Percentiles rank a stretch among this genome's conserved stretches.
These are phyloP conservation scores for Dendrocalamus sinicus DNA, from an alignment of 176 grass and related monocot species.

Conservation along the genomic window DNA sequence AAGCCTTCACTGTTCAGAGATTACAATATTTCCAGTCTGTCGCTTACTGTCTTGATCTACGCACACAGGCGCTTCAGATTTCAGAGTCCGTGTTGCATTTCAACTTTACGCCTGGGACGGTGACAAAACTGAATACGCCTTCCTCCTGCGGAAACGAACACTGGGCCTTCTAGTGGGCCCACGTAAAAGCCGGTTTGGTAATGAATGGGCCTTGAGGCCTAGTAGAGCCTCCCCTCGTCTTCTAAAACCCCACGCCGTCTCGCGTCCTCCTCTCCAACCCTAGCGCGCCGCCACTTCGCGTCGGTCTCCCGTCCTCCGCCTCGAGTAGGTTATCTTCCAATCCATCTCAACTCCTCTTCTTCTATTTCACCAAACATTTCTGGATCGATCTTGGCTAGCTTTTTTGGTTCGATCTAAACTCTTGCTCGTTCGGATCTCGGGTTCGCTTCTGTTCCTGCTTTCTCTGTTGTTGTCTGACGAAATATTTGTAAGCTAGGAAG, in stretches of 20 bases:
- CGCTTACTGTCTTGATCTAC: too few relatives aligned
- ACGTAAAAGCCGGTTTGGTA: neutral
- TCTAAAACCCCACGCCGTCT: neutral
- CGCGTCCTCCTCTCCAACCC: slow-evolving; percentile 4
- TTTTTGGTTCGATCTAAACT: neutral
- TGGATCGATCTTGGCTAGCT: neutral
- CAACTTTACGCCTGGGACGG: neutral
- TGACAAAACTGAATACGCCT: too few relatives aligned
- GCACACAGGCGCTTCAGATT: too few relatives aligned
- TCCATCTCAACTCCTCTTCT: neutral
- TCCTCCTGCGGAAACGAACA: neutral
- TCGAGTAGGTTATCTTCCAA: neutral
- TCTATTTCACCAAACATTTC: neutral
- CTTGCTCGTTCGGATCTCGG: neutral
- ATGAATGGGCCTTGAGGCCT: neutral
- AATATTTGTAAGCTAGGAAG: neutral
- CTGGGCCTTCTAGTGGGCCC: neutral
- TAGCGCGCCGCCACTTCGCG: slow-evolving; percentile 34
- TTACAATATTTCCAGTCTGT: too few relatives aligned
- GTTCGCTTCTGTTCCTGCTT: neutral
- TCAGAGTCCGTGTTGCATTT: neutral
- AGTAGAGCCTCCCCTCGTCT: neutral
- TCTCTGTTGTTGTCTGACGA: neutral
- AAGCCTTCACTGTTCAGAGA: too few relatives aligned
- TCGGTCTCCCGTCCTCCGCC: neutral